Evolutionary conservation across 306 rosid species (phyloP).

Genomic region (Gastrolobium bilobum): DNA sequence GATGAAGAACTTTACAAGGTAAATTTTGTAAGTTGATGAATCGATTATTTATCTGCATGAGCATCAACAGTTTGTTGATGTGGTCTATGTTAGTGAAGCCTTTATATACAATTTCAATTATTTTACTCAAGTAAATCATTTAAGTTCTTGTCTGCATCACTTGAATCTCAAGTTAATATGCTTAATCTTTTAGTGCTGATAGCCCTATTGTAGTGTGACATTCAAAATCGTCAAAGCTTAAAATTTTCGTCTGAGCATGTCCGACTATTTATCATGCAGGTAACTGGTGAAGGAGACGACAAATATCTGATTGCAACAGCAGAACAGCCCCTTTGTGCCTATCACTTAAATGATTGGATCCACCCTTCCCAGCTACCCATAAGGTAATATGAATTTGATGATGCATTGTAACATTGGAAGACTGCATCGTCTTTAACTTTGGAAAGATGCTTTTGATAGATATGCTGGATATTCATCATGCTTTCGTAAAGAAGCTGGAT

Average conservation of each 20-base stretch:
- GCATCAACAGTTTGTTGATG: slow-evolving; percentile 6
- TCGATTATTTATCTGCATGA: slow-evolving; percentile 18
- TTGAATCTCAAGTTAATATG: neutral
- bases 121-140: neutral
- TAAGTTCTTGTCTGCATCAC: neutral
- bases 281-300: slow-evolving; percentile 99
- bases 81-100: slow-evolving; percentile 11
- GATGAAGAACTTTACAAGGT: slow-evolving; percentile 99
- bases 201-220: slow-evolving; percentile 1
- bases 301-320: slow-evolving; percentile 97
- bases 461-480: slow-evolving; percentile 98
- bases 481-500: slow-evolving; percentile 98
- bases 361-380: slow-evolving; percentile 89
- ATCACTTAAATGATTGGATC: slow-evolving; percentile 93
- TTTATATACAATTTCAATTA: neutral
- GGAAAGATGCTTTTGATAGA: slow-evolving; percentile 53
- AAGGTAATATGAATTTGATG: slow-evolving; percentile 60
- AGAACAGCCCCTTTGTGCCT: slow-evolving; percentile 95
- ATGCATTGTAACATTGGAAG: neutral
- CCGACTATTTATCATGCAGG: slow-evolving; percentile 55
- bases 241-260: slow-evolving; percentile 19
- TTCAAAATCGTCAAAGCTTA: neutral
- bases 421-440: slow-evolving; percentile 8
- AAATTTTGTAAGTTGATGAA: slow-evolving; percentile 15
- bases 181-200: slow-evolving; percentile 6